These are phyloP conservation scores for Chaetoceros muelleri DNA, from an alignment of 108 stramenopile species.

Conservation along the genomic window DNA sequence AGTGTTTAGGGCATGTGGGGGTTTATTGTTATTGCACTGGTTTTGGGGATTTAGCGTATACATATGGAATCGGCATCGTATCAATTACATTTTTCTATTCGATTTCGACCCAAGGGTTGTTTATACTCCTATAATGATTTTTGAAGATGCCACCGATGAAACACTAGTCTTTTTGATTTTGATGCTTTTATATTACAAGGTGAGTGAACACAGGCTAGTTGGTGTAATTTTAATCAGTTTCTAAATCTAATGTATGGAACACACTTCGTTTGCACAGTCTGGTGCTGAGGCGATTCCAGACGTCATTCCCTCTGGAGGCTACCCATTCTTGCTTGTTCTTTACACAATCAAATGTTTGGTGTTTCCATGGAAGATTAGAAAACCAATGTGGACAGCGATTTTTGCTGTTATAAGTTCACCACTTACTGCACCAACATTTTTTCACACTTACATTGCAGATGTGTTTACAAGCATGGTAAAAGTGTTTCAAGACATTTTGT, in stretches of 20 bases:
- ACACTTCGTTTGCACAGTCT: constrained; percentile 15
- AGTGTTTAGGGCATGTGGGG: constrained; percentile 85
- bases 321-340: constrained; percentile 66
- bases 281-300: constrained; percentile 63
- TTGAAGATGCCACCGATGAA: constrained; percentile 77
- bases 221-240: background rate
- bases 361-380: constrained; percentile 59
- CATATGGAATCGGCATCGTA: constrained; percentile 67
- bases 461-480: constrained; percentile 88
- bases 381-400: constrained; percentile 75
- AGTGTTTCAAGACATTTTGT: constrained; percentile 85
- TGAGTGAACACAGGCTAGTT: constrained; percentile 5
- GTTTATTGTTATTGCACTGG: constrained; percentile 84
- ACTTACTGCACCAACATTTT: constrained; percentile 68
- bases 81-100: constrained; percentile 90
- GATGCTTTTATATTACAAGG: constrained; percentile 74
- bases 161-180: constrained; percentile 57
- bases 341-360: constrained; percentile 58
- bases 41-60: constrained; percentile 84
- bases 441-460: constrained; percentile 75
- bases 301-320: constrained; percentile 59
- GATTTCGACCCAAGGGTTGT: constrained; percentile 77
- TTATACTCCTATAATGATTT: constrained; percentile 57
- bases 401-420: constrained; percentile 65
- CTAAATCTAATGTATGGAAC: background rate